Percentiles rank a stretch among this genome's conserved stretches.
These are phyloP conservation scores for Candida pseudofarinosa DNA, from an alignment of 805 yeast genomes.

Conservation along the genomic window DNA sequence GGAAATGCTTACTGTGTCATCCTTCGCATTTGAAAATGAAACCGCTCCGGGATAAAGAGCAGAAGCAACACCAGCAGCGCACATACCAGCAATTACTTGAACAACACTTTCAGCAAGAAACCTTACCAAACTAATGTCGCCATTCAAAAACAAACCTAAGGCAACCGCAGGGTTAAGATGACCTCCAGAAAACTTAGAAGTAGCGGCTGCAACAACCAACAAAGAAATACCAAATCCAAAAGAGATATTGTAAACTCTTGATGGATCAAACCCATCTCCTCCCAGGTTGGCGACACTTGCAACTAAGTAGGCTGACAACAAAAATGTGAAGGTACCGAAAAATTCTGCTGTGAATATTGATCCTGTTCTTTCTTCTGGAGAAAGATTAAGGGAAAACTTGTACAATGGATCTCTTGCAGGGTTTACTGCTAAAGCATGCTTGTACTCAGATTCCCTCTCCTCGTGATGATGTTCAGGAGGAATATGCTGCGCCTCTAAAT, in stretches of 20 bases:
- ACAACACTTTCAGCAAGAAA: constrained; percentile 61
- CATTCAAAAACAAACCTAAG: constrained; percentile 62
- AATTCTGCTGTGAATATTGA: constrained; percentile 45
- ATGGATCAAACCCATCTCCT: constrained; percentile 53
- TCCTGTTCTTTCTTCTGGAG: neutral
- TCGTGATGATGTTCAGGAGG: no score
- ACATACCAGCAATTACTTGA: constrained; percentile 83
- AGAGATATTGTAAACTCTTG: constrained; percentile 72
- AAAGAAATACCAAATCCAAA: constrained; percentile 86
- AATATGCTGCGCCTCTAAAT: no score
- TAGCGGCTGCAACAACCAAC: constrained; percentile 64
- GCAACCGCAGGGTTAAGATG: constrained; percentile 89
- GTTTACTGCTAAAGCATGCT: constrained; percentile 1
- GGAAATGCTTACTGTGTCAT: constrained; percentile 65
- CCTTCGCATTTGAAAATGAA: constrained; percentile 65
- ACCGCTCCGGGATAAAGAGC: constrained; percentile 83
- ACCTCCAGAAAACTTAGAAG: constrained; percentile 81
- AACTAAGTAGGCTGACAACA: constrained; percentile 77
- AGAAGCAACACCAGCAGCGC: constrained; percentile 85
- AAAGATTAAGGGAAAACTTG: neutral
- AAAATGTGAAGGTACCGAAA: constrained; percentile 79
- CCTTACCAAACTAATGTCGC: constrained; percentile 71
- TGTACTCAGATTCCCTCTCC: no score
- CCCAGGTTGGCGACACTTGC: constrained; percentile 78
- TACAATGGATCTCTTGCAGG: constrained; percentile 1